A percentile compares a stretch with the other conserved stretches of the same genome.
Evolutionary conservation across 2,329 filamentous ascomycete genomes (phyloP).

Genomic region (Nakataea oryzae): DNA sequence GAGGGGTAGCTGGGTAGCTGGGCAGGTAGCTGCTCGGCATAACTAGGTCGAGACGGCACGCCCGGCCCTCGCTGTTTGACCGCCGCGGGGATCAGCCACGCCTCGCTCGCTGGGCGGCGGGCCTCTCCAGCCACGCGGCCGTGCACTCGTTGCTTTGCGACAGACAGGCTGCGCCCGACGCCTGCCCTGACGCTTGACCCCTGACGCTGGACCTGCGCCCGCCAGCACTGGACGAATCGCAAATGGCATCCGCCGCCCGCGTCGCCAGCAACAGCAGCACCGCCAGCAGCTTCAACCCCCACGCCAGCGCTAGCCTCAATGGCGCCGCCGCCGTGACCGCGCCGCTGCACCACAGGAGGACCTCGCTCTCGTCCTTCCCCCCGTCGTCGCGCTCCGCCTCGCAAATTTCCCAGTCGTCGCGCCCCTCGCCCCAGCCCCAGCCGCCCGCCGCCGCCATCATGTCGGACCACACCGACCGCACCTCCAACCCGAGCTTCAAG

Average conservation of each 20-base stretch:
- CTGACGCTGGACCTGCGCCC: background rate
- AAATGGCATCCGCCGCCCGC: background rate
- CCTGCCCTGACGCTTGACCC: background rate
- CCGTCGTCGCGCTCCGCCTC: conserved; percentile 43
- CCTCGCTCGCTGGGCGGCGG: background rate
- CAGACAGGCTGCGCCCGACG: no score
- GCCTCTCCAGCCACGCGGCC: background rate
- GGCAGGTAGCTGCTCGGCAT: background rate
- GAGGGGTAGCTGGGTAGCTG: background rate
- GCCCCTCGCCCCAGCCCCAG: conserved; percentile 45
- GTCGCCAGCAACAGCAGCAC: conserved; percentile 3
- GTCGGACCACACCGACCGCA: conserved; percentile 38
- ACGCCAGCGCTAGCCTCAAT: conserved; percentile 11
- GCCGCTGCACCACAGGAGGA: conserved; percentile 27
- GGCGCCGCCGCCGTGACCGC: conserved; percentile 9
- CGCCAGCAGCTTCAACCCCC: conserved; percentile 18
- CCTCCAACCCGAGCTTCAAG: conserved; percentile 48
- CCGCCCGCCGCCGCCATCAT: conserved; percentile 22
- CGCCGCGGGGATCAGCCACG: no score
- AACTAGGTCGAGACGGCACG: background rate
- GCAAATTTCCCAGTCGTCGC: conserved; percentile 43
- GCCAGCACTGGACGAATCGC: background rate
- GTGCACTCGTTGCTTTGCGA: background rate
- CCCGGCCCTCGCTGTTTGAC: background rate
- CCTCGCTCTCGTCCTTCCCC: conserved; percentile 55